Conservation (phyloP, 306 rosid species). For the Castanea crenata region DNA sequence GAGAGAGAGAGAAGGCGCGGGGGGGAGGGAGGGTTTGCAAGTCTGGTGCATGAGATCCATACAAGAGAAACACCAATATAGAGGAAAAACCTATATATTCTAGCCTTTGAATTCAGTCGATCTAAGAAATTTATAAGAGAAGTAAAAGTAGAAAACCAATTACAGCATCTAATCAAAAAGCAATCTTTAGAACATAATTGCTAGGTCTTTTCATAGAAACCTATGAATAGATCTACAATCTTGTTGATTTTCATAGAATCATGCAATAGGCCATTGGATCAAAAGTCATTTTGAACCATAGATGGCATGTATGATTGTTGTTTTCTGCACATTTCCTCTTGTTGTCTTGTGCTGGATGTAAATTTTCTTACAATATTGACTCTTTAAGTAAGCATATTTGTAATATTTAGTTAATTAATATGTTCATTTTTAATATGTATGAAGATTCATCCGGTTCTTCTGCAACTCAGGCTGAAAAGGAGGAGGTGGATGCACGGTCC, state of each 20-base stretch:
- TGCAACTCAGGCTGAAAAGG: slow-evolving; percentile 93
- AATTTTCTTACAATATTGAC: neutral
- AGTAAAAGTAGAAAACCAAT: neutral
- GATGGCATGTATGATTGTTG: neutral
- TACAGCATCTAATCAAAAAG: neutral
- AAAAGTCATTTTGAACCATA: neutral
- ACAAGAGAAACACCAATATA: neutral
- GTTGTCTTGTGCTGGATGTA: neutral
- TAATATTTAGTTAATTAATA: neutral
- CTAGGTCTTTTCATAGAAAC: neutral
- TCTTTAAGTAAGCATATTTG: slow-evolving; percentile 2
- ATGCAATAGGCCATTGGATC: neutral
- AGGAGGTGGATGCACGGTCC: slow-evolving; percentile 96
- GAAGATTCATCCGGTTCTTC: slow-evolving; percentile 75
- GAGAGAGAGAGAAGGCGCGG: no score
- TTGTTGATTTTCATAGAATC: neutral
- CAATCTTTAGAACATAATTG: neutral
- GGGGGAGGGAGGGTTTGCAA: no score
- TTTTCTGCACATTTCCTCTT: neutral
- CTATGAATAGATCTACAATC: neutral
- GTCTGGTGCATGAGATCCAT: neutral
- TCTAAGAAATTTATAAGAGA: neutral
- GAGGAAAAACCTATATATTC: neutral
- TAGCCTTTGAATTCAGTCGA: neutral
- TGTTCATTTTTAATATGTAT: slow-evolving; percentile 30